Evolutionary conservation across 257 asterid species (phyloP).

Genomic region (Nicotiana knightiana): DNA sequence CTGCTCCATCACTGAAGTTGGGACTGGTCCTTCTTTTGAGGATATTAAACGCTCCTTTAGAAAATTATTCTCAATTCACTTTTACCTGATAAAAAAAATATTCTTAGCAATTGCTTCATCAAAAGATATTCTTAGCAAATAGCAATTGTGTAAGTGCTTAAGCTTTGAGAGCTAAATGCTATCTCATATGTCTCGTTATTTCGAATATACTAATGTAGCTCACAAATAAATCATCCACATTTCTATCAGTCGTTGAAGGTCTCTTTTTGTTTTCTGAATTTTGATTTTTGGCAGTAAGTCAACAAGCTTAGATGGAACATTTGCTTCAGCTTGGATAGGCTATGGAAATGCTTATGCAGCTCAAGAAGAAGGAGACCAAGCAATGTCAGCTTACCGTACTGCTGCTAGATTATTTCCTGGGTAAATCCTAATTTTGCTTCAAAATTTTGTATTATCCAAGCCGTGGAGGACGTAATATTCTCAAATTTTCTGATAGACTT

Average conservation of each 20-base stretch:
- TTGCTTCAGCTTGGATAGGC: constrained; percentile 98
- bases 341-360: constrained; percentile 94
- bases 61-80: not conserved
- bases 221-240: not conserved
- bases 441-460: not conserved
- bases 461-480: not conserved
- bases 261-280: constrained; percentile 7
- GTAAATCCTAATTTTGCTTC: constrained; percentile 27
- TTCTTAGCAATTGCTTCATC: not conserved
- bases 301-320: constrained; percentile 88
- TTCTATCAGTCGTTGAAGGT: not conserved
- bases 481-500: not conserved
- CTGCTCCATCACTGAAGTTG: not conserved
- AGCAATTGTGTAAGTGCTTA: not conserved
- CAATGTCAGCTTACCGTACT: constrained; percentile 98
- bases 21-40: constrained; percentile 8
- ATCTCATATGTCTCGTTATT: not conserved
- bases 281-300: constrained; percentile 67
- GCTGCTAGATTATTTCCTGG: constrained; percentile 99
- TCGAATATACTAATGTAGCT: not conserved
- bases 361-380: constrained; percentile 97
- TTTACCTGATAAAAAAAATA: not conserved
- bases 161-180: not conserved
- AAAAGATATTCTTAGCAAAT: not conserved
- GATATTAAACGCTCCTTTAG: not conserved